Evolutionary conservation across 495 filamentous ascomycete genomes (phyloP), one percentile per base, ranked within the genome.

Genomic region (Lepidopterella palustris): DNA sequence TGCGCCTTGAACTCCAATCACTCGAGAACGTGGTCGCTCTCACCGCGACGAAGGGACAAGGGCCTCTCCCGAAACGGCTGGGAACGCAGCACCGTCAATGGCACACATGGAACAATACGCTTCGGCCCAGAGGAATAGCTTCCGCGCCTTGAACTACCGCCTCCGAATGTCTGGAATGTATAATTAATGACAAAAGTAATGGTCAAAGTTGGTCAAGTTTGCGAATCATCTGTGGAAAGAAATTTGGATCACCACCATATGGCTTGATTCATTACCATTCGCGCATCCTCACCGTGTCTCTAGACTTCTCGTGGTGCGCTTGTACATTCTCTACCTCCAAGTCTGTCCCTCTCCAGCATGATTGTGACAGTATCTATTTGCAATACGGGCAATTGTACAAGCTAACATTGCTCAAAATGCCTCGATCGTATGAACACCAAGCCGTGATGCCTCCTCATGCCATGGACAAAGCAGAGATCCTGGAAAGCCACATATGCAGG

Each of bases 1-100:
- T 25, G 24, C 13, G 0, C 20, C 5, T 50, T 26, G 47, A 50
- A 50, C 15, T 50, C 62, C 62, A 64, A 64, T 64, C 62, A 57
- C 57, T 65, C 58, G 24, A 55, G 48, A 65, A 65, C 62, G 62
- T 65, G 62, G 55, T 40, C 60, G 24, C 52, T 42, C n/a, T 63
- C 55, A 57, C 54, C 53, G 60, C 60, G 50, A 53, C 5, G 42
- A 13, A 58, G 15, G 11, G 49, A 58, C 60, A 50, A 59, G 61
- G 50, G 56, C 42, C 48, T 11, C 6, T 50, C 47, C 47, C 47
- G 47, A 50, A 50, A 25, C 8, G 18, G 47, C 47, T 27, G 47
- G 47, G 47, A 24, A 50, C 47, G 21, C 21, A 15, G 20, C 45
- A 49, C 18, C 45, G 21, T 21, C 24, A 21, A 49, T 4, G 47